phyloP scores from a whole-genome alignment of 768 basidiomycete genomes.

The Amanita exitialis region DNA sequence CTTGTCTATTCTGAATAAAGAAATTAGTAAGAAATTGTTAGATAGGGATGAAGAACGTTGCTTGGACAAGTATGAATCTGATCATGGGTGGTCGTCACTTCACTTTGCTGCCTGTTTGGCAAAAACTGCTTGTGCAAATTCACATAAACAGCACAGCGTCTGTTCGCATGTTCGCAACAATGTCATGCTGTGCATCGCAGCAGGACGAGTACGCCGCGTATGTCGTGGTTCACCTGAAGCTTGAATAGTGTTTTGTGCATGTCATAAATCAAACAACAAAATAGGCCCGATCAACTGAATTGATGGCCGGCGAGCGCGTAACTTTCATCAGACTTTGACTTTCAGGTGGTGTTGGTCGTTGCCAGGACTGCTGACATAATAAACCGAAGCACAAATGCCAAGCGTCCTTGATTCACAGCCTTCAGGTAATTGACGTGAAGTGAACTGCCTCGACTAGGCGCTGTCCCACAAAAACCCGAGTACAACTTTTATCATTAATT shows the following conservation, averaged over 20 bases:
- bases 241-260: too few relatives aligned
- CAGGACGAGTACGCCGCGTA: too few relatives aligned
- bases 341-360: too few relatives aligned
- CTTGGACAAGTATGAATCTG: constrained; percentile 96
- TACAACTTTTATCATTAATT: neutral
- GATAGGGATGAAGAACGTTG: constrained; percentile 13
- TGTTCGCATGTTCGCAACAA: too few relatives aligned
- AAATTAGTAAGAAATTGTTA: neutral
- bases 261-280: too few relatives aligned
- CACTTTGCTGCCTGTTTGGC: constrained; percentile 9
- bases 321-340: too few relatives aligned
- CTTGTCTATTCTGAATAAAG: constrained; percentile 78
- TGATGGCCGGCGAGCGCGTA: too few relatives aligned
- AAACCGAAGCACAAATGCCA: neutral
- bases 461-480: neutral
- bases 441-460: constrained; percentile 1
- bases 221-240: too few relatives aligned
- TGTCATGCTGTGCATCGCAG: too few relatives aligned
- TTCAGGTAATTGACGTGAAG: neutral
- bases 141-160: neutral
- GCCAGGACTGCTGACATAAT: constrained; percentile 1
- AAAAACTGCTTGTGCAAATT: constrained; percentile 9
- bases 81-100: constrained; percentile 51
- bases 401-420: neutral
- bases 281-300: too few relatives aligned